Conservation (phyloP, 139 green algal genomes). For the Diplosphaera chodatii region DNA sequence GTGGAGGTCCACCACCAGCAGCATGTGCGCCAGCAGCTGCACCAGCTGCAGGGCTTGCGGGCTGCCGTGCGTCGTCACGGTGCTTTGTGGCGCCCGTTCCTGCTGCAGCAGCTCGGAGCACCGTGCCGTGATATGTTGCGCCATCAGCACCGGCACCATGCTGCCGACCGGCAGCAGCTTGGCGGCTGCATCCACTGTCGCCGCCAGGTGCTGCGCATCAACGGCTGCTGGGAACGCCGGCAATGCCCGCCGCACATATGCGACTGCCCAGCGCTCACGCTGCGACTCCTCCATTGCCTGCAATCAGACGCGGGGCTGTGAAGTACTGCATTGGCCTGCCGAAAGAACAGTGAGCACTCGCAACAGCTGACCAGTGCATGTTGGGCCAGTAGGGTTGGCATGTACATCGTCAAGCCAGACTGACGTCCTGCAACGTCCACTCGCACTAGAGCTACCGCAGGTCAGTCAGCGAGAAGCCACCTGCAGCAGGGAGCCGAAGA, state of each 20-base stretch:
- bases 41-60: slow-evolving; percentile 16
- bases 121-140: slow-evolving; percentile 8
- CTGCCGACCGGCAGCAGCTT: slow-evolving; percentile 23
- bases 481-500: slow-evolving; percentile 25
- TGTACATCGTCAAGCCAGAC: no score
- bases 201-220: neutral
- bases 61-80: no score
- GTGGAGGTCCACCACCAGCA: slow-evolving; percentile 16
- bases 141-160: slow-evolving; percentile 14
- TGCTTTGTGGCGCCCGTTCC: no score
- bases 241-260: slow-evolving; percentile 24
- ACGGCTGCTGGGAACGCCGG: slow-evolving; percentile 22
- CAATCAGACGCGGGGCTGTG: neutral
- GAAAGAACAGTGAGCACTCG: no score
- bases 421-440: no score
- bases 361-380: no score
- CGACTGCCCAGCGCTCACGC: slow-evolving; percentile 22
- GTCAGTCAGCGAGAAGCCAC: no score
- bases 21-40: slow-evolving; percentile 10
- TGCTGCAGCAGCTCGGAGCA: neutral
- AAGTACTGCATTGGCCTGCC: no score
- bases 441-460: no score
- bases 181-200: slow-evolving; percentile 18
- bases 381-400: no score
- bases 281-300: neutral